Percentiles rank a stretch among this genome's conserved stretches.
Evolutionary conservation across 257 asterid genomes (phyloP).

Genomic region (Gentiana macrophylla): DNA sequence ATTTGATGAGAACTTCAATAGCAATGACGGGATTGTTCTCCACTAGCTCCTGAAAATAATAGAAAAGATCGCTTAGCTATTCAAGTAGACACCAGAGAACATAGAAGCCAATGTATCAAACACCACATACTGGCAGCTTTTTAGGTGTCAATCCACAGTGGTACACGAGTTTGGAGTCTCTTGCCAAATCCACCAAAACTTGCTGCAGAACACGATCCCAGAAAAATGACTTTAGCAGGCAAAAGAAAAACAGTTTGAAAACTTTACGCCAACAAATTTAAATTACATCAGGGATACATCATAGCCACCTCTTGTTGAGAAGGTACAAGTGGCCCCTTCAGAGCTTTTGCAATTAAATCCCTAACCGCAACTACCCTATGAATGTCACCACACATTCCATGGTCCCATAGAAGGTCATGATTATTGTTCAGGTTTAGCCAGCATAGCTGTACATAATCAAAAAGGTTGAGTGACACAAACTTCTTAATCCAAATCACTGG

Average conservation of each 20-base stretch:
- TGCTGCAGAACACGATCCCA: conserved; percentile 33
- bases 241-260: too few species aligned
- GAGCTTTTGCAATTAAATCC: conserved; percentile 80
- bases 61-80: background rate
- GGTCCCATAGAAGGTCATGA: conserved; percentile 93
- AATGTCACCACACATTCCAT: conserved; percentile 96
- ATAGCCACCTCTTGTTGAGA: conserved; percentile 76
- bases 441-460: conserved; percentile 45
- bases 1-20: conserved; percentile 80
- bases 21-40: conserved; percentile 97
- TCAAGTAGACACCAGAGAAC: background rate
- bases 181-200: conserved; percentile 67
- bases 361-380: conserved; percentile 89
- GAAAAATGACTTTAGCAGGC: conserved; percentile 1
- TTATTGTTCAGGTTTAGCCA: conserved; percentile 83
- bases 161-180: conserved; percentile 85
- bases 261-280: background rate
- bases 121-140: conserved; percentile 76
- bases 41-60: conserved; percentile 61
- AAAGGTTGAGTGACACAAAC: conserved; percentile 3
- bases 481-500: background rate
- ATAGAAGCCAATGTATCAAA: background rate
- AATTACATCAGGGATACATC: background rate
- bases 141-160: conserved; percentile 92
- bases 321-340: conserved; percentile 82